Evolutionary conservation across 352 stramenopile genomes (phyloP), one percentile per base, ranked within the genome.

Genomic region (Hyaloperonospora arabidopsidis): DNA sequence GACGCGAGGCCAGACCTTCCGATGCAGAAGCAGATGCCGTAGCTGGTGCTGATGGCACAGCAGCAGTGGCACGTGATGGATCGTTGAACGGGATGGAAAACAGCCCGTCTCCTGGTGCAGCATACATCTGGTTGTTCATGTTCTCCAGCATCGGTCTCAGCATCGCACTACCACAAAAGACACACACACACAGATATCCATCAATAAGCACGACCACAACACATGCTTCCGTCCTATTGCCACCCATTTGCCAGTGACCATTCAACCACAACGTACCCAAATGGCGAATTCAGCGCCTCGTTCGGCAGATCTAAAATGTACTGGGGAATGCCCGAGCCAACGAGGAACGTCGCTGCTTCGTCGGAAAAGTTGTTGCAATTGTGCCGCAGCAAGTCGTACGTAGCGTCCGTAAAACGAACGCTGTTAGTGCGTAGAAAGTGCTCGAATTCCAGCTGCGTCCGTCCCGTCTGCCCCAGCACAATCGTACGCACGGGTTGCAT

Each of bases 361-460:
- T 98, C 73, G 10, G 77, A 90, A 61, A 98, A 98, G 65, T 98
- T 97, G 76, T 98, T 98, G 80, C 95, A 98, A 68, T 98, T 98
- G 59, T 97, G 73, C 46, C 74, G 64, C 39, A 98, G 80, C 45
- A 98, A 73, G 61, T 98, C 93, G 68, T 98, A 98, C 6, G 86
- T 95, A 36, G 74, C 71, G 8, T 72, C 73, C 18, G 84, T 95
- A 67, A 95, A 98, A 21, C 78, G 76, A n/a, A 79, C 60, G 36
- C 67, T 84, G 50, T 89, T 79, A 36, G 85, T 52, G 6, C 79
- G 70, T 34, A 94, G 57, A 38, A 95, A 98, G 3, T 66, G 55
- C 51, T 97, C 84, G 44, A 98, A 87, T 12, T 94, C 61, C 18
- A 71, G 61, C 53, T 85, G 63, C 18, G 84, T 65, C 15, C 83